Evolutionary conservation across 768 basidiomycete genomes (phyloP).

Genomic region (Rubroboletus satanas): DNA sequence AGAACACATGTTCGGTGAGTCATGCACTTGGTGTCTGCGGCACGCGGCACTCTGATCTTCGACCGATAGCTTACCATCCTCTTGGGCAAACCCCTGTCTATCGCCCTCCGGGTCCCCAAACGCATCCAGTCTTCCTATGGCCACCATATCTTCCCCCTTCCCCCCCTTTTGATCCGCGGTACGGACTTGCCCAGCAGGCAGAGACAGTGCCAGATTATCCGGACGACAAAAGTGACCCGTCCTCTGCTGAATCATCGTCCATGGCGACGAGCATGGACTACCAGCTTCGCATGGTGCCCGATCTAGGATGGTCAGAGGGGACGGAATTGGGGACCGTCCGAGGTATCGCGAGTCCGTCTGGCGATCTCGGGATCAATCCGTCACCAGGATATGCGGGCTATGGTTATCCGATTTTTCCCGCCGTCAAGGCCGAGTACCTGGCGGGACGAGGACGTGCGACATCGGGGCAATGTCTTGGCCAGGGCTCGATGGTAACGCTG

Average conservation of each 20-base stretch:
- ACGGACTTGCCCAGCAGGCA: slow-evolving; percentile 3
- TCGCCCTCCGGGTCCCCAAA: slow-evolving; percentile 13
- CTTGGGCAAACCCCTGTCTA: slow-evolving; percentile 17
- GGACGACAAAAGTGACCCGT: slow-evolving; percentile 28
- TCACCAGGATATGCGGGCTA: slow-evolving; percentile 9
- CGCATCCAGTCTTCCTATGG: slow-evolving; percentile 19
- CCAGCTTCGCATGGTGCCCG: slow-evolving; percentile 5
- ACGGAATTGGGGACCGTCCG: background rate
- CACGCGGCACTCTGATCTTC: slow-evolving; percentile 2
- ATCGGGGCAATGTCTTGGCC: slow-evolving; percentile 8
- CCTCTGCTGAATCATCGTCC: slow-evolving; percentile 21
- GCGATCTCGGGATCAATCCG: slow-evolving; percentile 10
- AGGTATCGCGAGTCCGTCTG: slow-evolving; percentile 5
- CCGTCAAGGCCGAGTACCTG: slow-evolving; percentile 6
- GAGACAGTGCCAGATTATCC: slow-evolving; percentile 16
- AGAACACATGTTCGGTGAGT: slow-evolving; percentile 21
- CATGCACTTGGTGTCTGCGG: background rate
- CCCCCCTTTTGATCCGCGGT: slow-evolving; percentile 16
- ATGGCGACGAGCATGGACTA: slow-evolving; percentile 10
- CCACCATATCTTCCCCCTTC: slow-evolving; percentile 31
- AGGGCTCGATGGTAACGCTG: background rate
- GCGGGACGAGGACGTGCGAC: slow-evolving; percentile 1
- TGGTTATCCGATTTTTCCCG: slow-evolving; percentile 16
- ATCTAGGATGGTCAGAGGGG: slow-evolving; percentile 1
- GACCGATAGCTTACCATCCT: slow-evolving; percentile 18